These are phyloP conservation scores for Zymoseptoria tritici DNA, from an alignment of 2,329 filamentous ascomycete genomes.

Conservation along the genomic window DNA sequence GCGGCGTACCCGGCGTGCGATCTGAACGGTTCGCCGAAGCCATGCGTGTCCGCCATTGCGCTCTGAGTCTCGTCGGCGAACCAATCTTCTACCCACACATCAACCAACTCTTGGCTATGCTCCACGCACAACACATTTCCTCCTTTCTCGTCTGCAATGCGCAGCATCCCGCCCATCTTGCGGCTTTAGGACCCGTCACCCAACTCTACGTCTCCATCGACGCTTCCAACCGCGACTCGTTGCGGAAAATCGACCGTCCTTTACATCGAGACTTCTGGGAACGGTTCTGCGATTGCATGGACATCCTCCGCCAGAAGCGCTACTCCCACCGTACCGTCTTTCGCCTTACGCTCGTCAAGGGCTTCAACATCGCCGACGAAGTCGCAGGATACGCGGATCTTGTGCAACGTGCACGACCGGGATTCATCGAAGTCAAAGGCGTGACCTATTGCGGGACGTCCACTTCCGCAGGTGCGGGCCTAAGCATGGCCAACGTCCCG, in stretches of 20 bases:
- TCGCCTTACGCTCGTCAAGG: slow-evolving; percentile 89
- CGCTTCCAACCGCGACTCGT: slow-evolving; percentile 78
- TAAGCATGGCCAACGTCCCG: slow-evolving; percentile 96
- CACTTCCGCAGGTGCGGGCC: slow-evolving; percentile 71
- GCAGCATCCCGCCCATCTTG: slow-evolving; percentile 87
- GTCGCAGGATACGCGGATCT: slow-evolving; percentile 83
- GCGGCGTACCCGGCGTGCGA: slow-evolving; percentile 83
- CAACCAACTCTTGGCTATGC: slow-evolving; percentile 78
- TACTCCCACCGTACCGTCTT: slow-evolving; percentile 88
- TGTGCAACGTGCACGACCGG: slow-evolving; percentile 76
- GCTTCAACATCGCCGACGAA: slow-evolving; percentile 95
- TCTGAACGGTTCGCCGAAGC: slow-evolving; percentile 89
- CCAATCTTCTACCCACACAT: slow-evolving; percentile 99
- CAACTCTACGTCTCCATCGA: slow-evolving; percentile 97
- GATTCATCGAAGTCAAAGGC: slow-evolving; percentile 92
- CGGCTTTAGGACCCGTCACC: slow-evolving; percentile 73
- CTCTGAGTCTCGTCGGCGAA: slow-evolving; percentile 84
- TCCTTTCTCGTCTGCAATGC: slow-evolving; percentile 96
- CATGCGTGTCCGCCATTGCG: slow-evolving; percentile 88
- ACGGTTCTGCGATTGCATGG: slow-evolving; percentile 81
- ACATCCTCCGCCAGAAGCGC: slow-evolving; percentile 76
- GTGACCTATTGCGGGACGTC: slow-evolving; percentile 94
- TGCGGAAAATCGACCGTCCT: slow-evolving; percentile 83
- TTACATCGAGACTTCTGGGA: slow-evolving; percentile 97
- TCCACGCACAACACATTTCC: slow-evolving; percentile 80